Conservation (phyloP, 2,329 filamentous ascomycete genomes). For the Xylaria sp. region DNA sequence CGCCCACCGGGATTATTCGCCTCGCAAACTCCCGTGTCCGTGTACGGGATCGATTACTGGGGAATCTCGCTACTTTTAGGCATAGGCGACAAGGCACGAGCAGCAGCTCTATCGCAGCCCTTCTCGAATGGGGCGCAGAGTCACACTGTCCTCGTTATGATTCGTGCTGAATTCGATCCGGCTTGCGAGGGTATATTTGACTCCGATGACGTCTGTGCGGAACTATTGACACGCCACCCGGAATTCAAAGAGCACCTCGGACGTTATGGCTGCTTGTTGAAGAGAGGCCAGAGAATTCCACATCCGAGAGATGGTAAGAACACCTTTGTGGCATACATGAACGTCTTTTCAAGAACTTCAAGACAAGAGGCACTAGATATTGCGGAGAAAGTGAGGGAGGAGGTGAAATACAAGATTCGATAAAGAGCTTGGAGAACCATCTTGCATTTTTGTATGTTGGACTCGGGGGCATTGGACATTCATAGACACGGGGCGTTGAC, state of each 20-base stretch:
- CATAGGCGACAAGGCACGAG: constrained; percentile 39
- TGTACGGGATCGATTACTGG: constrained; percentile 47
- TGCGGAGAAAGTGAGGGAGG: constrained; percentile 39
- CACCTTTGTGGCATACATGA: constrained; percentile 46
- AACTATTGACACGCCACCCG: constrained; percentile 42
- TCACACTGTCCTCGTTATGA: constrained; percentile 43
- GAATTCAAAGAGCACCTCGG: constrained; percentile 42
- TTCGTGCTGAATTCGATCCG: constrained; percentile 43
- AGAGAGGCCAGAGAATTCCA: constrained; percentile 44
- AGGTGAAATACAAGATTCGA: constrained; percentile 42
- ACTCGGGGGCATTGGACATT: neutral
- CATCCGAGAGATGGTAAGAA: constrained; percentile 44
- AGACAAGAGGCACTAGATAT: constrained; percentile 41
- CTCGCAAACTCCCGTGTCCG: constrained; percentile 41
- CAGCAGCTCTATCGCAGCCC: constrained; percentile 38
- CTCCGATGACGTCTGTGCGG: constrained; percentile 47
- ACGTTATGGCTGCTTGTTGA: constrained; percentile 42
- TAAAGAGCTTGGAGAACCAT: constrained; percentile 15
- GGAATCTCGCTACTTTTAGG: constrained; percentile 41
- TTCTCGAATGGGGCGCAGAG: constrained; percentile 41
- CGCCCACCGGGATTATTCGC: constrained; percentile 44
- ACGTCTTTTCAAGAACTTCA: constrained; percentile 44
- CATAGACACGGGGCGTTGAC: neutral
- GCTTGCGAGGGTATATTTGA: constrained; percentile 45
- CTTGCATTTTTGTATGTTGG: neutral